These are phyloP conservation scores for Neocucurbitaria cava DNA, from an alignment of 2,329 filamentous ascomycete species.

Conservation along the genomic window DNA sequence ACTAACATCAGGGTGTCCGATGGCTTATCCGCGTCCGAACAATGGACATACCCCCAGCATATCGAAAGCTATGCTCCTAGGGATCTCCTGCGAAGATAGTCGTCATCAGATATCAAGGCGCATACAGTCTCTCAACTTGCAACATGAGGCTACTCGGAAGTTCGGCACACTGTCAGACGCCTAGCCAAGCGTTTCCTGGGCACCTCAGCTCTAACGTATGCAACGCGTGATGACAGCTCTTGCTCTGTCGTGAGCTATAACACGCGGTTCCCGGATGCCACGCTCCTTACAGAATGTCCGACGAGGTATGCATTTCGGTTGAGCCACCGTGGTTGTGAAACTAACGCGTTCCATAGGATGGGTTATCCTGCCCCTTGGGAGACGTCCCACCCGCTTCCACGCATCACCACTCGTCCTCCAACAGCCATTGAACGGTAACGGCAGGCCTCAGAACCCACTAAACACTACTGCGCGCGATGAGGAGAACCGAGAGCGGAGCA, in stretches of 20 bases:
- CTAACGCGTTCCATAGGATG: slow-evolving; percentile 31
- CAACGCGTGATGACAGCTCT: neutral
- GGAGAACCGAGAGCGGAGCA: slow-evolving; percentile 31
- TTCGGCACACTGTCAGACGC: slow-evolving; percentile 13
- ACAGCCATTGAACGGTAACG: slow-evolving; percentile 7
- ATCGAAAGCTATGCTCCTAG: neutral
- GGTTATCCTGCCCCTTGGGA: slow-evolving; percentile 37
- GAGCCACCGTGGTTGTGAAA: neutral
- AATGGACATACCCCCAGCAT: neutral
- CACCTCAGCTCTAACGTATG: slow-evolving; percentile 11
- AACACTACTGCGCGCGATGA: neutral
- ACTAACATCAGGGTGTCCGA: neutral
- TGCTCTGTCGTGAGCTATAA: neutral
- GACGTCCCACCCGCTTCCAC: slow-evolving; percentile 23
- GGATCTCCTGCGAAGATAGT: neutral
- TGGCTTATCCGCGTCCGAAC: neutral
- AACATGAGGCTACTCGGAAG: slow-evolving; percentile 3
- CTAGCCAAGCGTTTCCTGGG: slow-evolving; percentile 25
- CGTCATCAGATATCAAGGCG: neutral
- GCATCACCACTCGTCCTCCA: slow-evolving; percentile 19
- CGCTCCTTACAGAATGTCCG: slow-evolving; percentile 25
- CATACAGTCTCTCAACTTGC: neutral
- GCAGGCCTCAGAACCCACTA: neutral
- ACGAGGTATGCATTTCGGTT: slow-evolving; percentile 20
- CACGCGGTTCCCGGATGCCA: slow-evolving; percentile 30